A percentile compares a stretch with the other conserved stretches of the same genome.
These are phyloP conservation scores for Dipodascus albidus DNA, from an alignment of 805 yeast genomes.

Conservation along the genomic window DNA sequence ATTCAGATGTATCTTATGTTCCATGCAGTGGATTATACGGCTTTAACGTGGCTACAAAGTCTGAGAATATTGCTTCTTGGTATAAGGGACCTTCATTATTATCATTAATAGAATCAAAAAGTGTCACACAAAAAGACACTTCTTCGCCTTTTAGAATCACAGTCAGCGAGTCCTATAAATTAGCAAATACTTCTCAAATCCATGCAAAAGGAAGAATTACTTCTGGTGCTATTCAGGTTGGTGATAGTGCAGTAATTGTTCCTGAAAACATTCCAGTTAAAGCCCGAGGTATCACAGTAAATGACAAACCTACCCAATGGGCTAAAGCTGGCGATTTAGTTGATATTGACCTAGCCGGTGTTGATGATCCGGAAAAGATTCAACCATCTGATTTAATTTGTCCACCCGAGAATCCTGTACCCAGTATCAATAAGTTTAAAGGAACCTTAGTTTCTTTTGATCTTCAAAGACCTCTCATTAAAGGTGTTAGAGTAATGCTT, in stretches of 20 bases:
- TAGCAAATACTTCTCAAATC: constrained; percentile 37
- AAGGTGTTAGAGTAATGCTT: constrained; percentile 68
- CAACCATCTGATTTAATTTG: constrained; percentile 61
- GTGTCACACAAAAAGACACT: constrained; percentile 20
- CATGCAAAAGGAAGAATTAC: constrained; percentile 53
- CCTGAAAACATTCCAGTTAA: constrained; percentile 33
- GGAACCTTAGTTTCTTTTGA: constrained; percentile 57
- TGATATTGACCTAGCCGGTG: constrained; percentile 30
- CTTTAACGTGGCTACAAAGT: constrained; percentile 44
- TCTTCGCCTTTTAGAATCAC: constrained; percentile 43
- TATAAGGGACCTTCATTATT: constrained; percentile 31
- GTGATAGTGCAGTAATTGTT: constrained; percentile 47
- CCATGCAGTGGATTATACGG: constrained; percentile 68
- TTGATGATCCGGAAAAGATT: constrained; percentile 32
- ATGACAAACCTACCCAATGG: constrained; percentile 19
- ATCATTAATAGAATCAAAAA: constrained; percentile 17
- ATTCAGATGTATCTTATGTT: constrained; percentile 34
- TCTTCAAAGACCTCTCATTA: constrained; percentile 56
- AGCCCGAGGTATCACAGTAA: constrained; percentile 16
- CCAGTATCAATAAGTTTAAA: constrained; percentile 36
- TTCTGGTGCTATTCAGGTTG: constrained; percentile 58
- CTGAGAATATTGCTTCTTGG: constrained; percentile 30
- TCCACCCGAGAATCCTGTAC: constrained; percentile 34
- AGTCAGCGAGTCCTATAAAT: constrained; percentile 48
- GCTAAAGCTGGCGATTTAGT: constrained; percentile 49